These are phyloP conservation scores for Daldinia sp. DNA, from an alignment of 2,329 filamentous ascomycete genomes.

Conservation along the genomic window DNA sequence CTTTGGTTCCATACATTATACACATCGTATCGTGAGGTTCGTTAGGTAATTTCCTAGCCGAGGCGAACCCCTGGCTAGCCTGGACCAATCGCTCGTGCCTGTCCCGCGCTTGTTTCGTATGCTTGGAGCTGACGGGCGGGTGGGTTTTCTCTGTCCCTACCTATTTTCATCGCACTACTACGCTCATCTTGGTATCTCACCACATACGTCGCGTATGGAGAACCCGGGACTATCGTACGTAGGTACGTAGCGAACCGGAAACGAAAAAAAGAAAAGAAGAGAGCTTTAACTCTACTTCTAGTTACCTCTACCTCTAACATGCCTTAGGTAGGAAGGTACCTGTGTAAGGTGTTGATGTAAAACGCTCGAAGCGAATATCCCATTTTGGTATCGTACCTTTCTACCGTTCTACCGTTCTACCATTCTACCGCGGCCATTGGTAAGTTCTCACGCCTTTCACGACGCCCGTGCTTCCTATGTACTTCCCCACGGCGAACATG, in stretches of 20 bases:
- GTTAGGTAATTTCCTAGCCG: conserved; percentile 21
- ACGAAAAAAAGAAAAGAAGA: background rate
- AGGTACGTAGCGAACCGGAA: background rate
- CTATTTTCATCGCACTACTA: background rate
- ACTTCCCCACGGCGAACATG: conserved; percentile 7
- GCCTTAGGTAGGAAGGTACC: no score
- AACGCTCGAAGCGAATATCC: conserved; percentile 1
- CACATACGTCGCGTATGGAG: conserved; percentile 11
- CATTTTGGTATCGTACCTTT: conserved; percentile 1
- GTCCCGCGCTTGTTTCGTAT: conserved; percentile 28
- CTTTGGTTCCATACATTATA: no score
- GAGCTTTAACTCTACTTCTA: no score
- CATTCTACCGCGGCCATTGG: conserved; percentile 10
- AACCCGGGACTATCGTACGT: background rate
- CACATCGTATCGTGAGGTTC: conserved; percentile 9
- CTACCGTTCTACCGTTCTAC: no score
- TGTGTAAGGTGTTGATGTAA: background rate
- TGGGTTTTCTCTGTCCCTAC: background rate
- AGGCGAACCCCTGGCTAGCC: conserved; percentile 7
- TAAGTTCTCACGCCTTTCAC: conserved; percentile 1
- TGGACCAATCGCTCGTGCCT: conserved; percentile 22
- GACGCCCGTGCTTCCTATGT: conserved; percentile 2
- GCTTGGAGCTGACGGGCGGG: conserved; percentile 12
- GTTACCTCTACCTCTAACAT: no score
- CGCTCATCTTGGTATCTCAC: conserved; percentile 2